A percentile compares a stretch with the other conserved stretches of the same genome.
Conservation (phyloP, 805 yeast genomes). For the Schwanniomyces yamadae region DNA sequence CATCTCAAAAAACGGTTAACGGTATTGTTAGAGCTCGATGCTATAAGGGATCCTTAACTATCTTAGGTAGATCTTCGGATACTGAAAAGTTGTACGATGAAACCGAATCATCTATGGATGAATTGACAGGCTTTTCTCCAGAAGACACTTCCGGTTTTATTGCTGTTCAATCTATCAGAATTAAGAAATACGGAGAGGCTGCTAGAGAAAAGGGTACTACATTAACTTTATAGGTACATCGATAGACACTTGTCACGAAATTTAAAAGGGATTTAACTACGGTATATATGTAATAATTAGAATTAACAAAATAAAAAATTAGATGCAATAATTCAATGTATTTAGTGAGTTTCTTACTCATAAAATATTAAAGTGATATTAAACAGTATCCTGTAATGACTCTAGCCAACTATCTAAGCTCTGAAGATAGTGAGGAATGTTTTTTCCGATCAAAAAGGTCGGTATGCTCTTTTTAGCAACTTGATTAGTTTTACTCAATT, state of each 20-base stretch:
- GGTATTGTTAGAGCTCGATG: conserved; percentile 93
- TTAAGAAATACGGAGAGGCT: conserved; percentile 96
- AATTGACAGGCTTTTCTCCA: conserved; percentile 95
- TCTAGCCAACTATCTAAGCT: conserved; percentile 15
- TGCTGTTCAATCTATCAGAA: conserved; percentile 96
- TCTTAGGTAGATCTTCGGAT: conserved; percentile 91
- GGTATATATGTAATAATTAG: not conserved
- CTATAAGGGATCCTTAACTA: conserved; percentile 83
- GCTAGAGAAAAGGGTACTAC: conserved; percentile 75
- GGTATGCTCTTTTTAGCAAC: conserved; percentile 38
- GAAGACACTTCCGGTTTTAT: conserved; percentile 97
- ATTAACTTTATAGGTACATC: conserved; percentile 26
- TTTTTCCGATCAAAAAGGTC: conserved; percentile 25
- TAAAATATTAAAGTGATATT: not conserved
- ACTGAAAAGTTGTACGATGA: conserved; percentile 98
- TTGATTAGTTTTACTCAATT: conserved; percentile 29
- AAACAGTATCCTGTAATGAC: not conserved
- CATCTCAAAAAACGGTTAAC: conserved; percentile 92
- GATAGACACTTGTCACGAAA: conserved; percentile 1
- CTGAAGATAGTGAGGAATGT: conserved; percentile 19
- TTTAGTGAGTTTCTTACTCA: not conserved
- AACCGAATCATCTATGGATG: conserved; percentile 98
- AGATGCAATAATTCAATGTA: not conserved
- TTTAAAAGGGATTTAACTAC: conserved; percentile 1
- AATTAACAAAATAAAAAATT: conserved; percentile 1